Evolutionary conservation across 2,329 filamentous ascomycete genomes (phyloP).

Genomic region (Fusarium kyushuense): DNA sequence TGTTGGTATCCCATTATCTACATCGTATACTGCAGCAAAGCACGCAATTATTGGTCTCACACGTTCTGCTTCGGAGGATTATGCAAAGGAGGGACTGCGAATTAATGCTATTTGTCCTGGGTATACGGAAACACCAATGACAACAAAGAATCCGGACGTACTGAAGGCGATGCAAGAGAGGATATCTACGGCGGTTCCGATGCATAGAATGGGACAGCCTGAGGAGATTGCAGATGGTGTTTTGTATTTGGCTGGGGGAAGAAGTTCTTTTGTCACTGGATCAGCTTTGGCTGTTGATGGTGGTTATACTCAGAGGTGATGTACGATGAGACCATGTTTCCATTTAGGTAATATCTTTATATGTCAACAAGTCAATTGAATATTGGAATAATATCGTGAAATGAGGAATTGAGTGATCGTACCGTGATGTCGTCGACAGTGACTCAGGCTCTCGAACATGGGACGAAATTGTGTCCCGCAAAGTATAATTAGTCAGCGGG

Average conservation of each 20-base stretch:
- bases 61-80: constrained; percentile 56
- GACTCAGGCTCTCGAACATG: no score
- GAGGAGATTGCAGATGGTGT: constrained; percentile 50
- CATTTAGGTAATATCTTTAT: no score
- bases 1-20: constrained; percentile 31
- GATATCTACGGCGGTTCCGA: constrained; percentile 43
- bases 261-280: constrained; percentile 42
- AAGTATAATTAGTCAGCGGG: constrained; percentile 17
- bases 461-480: accelerated
- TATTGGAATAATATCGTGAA: not conserved
- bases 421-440: no score
- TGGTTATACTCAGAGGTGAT: constrained; percentile 36
- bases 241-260: constrained; percentile 42
- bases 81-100: constrained; percentile 55
- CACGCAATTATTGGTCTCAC: constrained; percentile 38
- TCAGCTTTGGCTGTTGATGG: constrained; percentile 38
- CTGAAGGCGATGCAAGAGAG: constrained; percentile 47
- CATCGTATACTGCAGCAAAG: constrained; percentile 38
- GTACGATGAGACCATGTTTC: no score
- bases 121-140: constrained; percentile 50
- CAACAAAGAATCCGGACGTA: constrained; percentile 44
- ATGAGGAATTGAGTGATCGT: not conserved
- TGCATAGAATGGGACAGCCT: constrained; percentile 46
- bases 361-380: accelerated
- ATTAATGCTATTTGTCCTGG: constrained; percentile 54